These are phyloP conservation scores for Arabis hirsuta DNA, from an alignment of 345 rosid genomes.

Conservation along the genomic window DNA sequence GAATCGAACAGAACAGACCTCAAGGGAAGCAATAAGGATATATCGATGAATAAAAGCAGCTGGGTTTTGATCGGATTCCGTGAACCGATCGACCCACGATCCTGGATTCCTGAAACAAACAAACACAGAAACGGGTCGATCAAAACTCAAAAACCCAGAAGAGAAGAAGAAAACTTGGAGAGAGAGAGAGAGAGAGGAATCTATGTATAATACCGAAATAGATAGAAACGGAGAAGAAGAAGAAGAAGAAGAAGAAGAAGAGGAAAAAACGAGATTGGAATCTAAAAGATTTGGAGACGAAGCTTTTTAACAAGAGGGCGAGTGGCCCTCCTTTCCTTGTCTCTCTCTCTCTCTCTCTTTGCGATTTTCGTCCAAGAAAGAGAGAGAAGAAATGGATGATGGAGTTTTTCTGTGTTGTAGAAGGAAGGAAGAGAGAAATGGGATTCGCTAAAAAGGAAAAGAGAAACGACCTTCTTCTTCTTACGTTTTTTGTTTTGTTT, in stretches of 20 bases:
- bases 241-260: conserved; percentile 28
- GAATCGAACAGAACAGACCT: conserved; percentile 47
- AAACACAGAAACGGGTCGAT: conserved; percentile 9
- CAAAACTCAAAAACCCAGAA: conserved; percentile 47
- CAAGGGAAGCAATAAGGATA: conserved; percentile 29
- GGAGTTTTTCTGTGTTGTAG: conserved; percentile 42
- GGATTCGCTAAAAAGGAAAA: conserved; percentile 25
- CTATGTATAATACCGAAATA: conserved; percentile 42
- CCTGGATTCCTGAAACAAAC: conserved; percentile 50
- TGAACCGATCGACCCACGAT: conserved; percentile 58
- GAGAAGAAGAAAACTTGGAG: conserved; percentile 45
- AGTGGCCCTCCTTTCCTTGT: conserved; percentile 59
- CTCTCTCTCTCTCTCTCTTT: conserved; percentile 34
- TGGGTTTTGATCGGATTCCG: conserved; percentile 55
- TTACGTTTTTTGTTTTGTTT: conserved; percentile 23
- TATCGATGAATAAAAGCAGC: conserved; percentile 37
- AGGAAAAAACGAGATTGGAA: conserved; percentile 28
- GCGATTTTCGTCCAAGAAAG: conserved; percentile 27
- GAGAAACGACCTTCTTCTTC: conserved; percentile 19
- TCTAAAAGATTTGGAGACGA: conserved; percentile 33
- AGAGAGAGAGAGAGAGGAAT: conserved; percentile 40
- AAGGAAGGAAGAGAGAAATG: conserved; percentile 20
- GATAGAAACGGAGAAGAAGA: conserved; percentile 30
- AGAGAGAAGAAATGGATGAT: conserved; percentile 26
- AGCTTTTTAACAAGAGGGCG: conserved; percentile 51